Base-by-base conservation (phyloP, 805 yeast species). In the Hanseniaspora nectarophila region DNA sequence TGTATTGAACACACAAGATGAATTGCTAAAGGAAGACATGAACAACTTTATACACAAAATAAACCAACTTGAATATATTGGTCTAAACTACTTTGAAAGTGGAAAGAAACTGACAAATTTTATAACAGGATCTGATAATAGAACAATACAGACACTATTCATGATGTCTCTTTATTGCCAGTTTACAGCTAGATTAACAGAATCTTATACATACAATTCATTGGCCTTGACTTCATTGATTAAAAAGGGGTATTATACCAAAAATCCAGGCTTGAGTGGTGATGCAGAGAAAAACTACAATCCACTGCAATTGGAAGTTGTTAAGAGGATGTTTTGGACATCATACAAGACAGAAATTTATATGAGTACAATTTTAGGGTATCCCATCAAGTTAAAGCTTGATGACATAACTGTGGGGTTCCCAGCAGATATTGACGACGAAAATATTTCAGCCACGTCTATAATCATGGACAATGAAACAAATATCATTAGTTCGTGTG, bases 291-390 rank as follows among this genome's bases (percentile, higher is more conserved):
- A 75, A 45, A 10, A 9, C 9, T 18, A 28, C 3, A 82, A 82
- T 58, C 89, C 89, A 0, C 80, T 88, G 32, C 94, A 85, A 61
- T 70, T 80, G 35, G 95, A 89, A 61, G 82, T 85, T 1, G 72
- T 95, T 55, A 88, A 87, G 65, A 72, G 96, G 54, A 67, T 89
- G 39, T 88, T 88, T 63, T 88, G 90, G 85, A 82, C 95, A 1
- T 81, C 88, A 56, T 83, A 85, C 64, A 88, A 88, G 63, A 83
- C 87, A 82, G 96, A 89, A 61, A 79, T 86, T 42, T 88, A 89
- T 63, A 85, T 87, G 60, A 85, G 85, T 63, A 83, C 95, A 8
- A 80, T 88, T 69, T 64, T 89, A 57, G 96, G 95, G 1, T 70
- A 88, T 47, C 97, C 97, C 0, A 70, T 86, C 54, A 77, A 88